These are phyloP conservation scores for Candida sphagnicola DNA, from an alignment of 805 yeast genomes.

Conservation along the genomic window DNA sequence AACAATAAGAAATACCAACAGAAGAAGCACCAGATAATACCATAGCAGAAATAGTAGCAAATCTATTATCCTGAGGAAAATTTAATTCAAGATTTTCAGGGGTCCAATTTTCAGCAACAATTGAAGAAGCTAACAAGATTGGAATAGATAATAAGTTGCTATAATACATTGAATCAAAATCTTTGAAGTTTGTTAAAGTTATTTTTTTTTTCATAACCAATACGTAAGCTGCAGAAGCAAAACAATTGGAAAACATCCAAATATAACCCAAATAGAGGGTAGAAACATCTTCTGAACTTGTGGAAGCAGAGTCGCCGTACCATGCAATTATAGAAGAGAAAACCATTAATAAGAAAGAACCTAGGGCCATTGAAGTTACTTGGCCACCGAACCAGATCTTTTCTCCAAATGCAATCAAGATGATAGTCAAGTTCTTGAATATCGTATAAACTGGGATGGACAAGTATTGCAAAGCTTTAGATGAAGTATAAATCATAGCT, in stretches of 20 bases:
- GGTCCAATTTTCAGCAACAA: conserved; percentile 91
- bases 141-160: conserved; percentile 75
- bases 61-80: conserved; percentile 72
- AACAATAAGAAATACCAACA: conserved; percentile 96
- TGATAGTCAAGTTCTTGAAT: conserved; percentile 95
- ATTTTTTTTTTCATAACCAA: conserved; percentile 96
- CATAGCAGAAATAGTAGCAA: conserved; percentile 75
- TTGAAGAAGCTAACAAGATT: conserved; percentile 69
- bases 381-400: conserved; percentile 94
- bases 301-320: conserved; percentile 66
- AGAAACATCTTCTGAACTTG: conserved; percentile 37
- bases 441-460: conserved; percentile 95
- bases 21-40: conserved; percentile 89
- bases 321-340: conserved; percentile 95
- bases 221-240: conserved; percentile 90
- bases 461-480: conserved; percentile 88
- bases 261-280: conserved; percentile 71
- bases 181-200: conserved; percentile 73
- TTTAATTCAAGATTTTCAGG: conserved; percentile 68
- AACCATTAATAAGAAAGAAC: conserved; percentile 88
- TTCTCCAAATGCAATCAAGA: conserved; percentile 96
- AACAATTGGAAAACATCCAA: conserved; percentile 96
- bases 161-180: conserved; percentile 96
- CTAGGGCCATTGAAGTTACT: conserved; percentile 84
- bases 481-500: conserved; percentile 91